phyloP scores from a whole-genome alignment of 805 yeast genomes.

The Martiniozyma abietophila region DNA sequence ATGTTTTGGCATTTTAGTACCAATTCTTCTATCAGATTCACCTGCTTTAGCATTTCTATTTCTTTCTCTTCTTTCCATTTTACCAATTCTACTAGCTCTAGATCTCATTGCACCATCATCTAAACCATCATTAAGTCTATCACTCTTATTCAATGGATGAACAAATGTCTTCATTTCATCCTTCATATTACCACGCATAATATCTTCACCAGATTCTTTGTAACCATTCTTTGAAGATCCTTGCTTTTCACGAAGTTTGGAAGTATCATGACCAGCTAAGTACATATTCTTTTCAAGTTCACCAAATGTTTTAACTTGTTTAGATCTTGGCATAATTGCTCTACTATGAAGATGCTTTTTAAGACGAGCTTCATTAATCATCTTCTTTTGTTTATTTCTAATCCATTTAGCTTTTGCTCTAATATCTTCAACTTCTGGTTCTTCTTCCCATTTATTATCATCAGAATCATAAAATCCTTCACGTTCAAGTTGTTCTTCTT shows the following conservation, averaged over 20 bases:
- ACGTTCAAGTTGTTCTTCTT: conserved; percentile 85
- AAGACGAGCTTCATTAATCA: conserved; percentile 81
- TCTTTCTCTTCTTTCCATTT: conserved; percentile 88
- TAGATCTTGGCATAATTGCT: conserved; percentile 86
- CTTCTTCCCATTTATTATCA: conserved; percentile 48
- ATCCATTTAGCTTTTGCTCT: conserved; percentile 91
- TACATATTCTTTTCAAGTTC: conserved; percentile 88
- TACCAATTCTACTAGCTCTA: conserved; percentile 80
- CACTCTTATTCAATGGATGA: conserved; percentile 49
- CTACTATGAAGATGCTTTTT: conserved; percentile 82
- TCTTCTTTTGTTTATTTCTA: conserved; percentile 87
- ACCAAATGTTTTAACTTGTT: conserved; percentile 60
- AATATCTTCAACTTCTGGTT: conserved; percentile 57
- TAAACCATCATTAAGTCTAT: conserved; percentile 82
- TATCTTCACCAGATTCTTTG: conserved; percentile 66
- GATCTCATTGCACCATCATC: conserved; percentile 70
- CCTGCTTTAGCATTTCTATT: conserved; percentile 88
- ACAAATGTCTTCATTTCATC: conserved; percentile 15
- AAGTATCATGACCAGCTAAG: conserved; percentile 80
- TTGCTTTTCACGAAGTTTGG: conserved; percentile 42
- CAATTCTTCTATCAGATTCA: conserved; percentile 89
- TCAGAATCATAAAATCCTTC: conserved; percentile 97
- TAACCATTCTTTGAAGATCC: conserved; percentile 13
- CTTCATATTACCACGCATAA: conserved; percentile 35
- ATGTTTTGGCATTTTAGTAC: conserved; percentile 86